These are phyloP conservation scores for Leccinum pseudoinsigne DNA, from an alignment of 1,284 basidiomycete species.

Conservation along the genomic window DNA sequence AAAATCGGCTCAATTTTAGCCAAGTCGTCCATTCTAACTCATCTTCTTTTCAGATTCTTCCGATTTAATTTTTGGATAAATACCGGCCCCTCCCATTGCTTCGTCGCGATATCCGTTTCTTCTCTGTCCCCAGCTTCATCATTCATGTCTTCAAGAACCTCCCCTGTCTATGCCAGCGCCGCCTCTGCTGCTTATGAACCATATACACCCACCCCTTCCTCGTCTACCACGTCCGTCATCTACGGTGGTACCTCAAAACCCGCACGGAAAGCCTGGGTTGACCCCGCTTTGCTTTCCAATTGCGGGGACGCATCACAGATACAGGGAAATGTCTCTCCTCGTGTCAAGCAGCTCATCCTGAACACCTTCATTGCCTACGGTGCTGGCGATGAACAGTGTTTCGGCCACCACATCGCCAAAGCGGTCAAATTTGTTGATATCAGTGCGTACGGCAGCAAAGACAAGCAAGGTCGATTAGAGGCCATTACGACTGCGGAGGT, in stretches of 20 bases:
- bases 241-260: constrained; percentile 22
- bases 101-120: constrained; percentile 6
- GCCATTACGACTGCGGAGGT: constrained; percentile 61
- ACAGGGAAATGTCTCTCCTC: constrained; percentile 57
- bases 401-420: constrained; percentile 59
- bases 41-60: constrained; percentile 17
- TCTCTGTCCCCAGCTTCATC: constrained; percentile 4
- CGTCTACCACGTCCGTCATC: constrained; percentile 25
- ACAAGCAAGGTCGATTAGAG: constrained; percentile 50
- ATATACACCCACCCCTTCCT: constrained; percentile 23
- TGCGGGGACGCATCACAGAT: constrained; percentile 54
- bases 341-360: constrained; percentile 61
- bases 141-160: constrained; percentile 28
- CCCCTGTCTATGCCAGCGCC: constrained; percentile 33
- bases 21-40: constrained; percentile 19
- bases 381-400: constrained; percentile 57
- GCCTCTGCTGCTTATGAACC: constrained; percentile 28
- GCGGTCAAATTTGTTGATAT: constrained; percentile 60
- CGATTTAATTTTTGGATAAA: constrained; percentile 27
- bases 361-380: constrained; percentile 69
- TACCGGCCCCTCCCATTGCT: constrained; percentile 19
- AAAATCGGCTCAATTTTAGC: constrained; percentile 28
- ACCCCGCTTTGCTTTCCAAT: constrained; percentile 56
- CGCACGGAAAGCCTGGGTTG: constrained; percentile 53
- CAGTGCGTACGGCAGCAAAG: constrained; percentile 44